Base-by-base conservation (phyloP, 306 rosid genomes). In the Spatholobus suberectus region DNA sequence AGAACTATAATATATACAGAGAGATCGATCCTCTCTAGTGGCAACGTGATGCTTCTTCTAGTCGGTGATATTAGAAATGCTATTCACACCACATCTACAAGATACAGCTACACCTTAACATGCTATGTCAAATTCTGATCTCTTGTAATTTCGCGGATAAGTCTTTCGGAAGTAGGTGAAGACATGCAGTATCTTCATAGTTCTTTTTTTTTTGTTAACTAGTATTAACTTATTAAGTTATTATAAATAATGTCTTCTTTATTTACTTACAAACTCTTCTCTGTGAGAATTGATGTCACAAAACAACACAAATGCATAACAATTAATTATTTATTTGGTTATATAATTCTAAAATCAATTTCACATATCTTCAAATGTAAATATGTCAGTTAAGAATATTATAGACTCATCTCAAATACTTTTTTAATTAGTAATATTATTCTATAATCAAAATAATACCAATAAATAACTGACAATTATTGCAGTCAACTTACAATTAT, bases 381-480 rank as follows among this genome's bases (percentile, higher is more conserved):
- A 66, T 34, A 24, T 4, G 32, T 21, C 3, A 32, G 12, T 32
- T 63, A 34, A 29, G 21, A 63, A 34, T 58, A 21, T 20, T 38
- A 5, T 40, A 9, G 10, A 68, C 8, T 0, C 4, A 18, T 68
- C 51, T 67, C 27, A 37, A 67, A 38, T 20, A 1, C 6, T 35
- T 18, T 65, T 65, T 65, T 17, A 4, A 29, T 26, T 14, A 7
- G 11, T 62, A 27, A 29, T 67, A 5, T 18, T 20, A 14, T 34
- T 54, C 57, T 77, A 29, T 44, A 26, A 77, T 24, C n/a, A n/a
- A 38, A 81, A n/a, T 21, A 73, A 43, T 38, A 27, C 37, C 34
- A 43, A 23, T 80, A 65, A 44, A 52, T 54, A 81, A 80, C 24
- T 72, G 17, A 24, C 52, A 74, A 51, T 86, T 81, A 89, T 89